Evolutionary conservation across 345 rosid species (phyloP), one percentile per base, ranked within the genome.

Genomic region (Boechera retrofracta): DNA sequence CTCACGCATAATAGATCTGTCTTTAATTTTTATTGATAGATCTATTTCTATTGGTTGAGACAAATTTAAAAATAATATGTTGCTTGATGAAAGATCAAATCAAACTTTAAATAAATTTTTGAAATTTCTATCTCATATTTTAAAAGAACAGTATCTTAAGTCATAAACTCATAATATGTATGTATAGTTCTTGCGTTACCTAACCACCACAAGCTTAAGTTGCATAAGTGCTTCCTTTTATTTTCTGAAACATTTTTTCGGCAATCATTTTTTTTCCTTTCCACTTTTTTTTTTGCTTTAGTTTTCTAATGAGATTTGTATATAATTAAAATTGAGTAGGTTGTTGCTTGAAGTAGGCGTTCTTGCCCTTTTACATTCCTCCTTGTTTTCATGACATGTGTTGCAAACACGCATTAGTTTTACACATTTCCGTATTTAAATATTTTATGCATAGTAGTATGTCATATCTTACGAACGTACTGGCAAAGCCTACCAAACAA

Each of bases 271-370:
- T 64, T 29, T 18, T 29, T 29, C 11, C 5, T 9, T 39, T 68
- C 28, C 7, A 6, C 32, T 47, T 29, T 41, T 7, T 36, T n/a
- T 48, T 33, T 32, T 38, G 58, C 15, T 42, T 26, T 56, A 57
- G 13, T 62, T 58, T 57, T 75, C 3, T 39, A 67, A 33, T 66
- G 59, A 57, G 54, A 10, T 44, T 21, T 15, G 10, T 6, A 51
- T 38, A 64, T 26, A 57, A 67, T n/a, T 53, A 28, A 67, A 68
- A 59, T 67, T 60, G 78, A 73, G 82, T 61, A 73, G 78, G 82
- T 68, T 73, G 77, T 78, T 78, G 73, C 77, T 78, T 72, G 63
- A 78, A 78, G 77, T 67, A 65, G 73, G 71, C 60, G 75, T 78
- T 73, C 75, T 44, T 54, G 59, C 65, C 36, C 64, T 60, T 57